Base-by-base conservation (phyloP, 371 early-diverging fungal genomes). In the Mortierella sp. region DNA sequence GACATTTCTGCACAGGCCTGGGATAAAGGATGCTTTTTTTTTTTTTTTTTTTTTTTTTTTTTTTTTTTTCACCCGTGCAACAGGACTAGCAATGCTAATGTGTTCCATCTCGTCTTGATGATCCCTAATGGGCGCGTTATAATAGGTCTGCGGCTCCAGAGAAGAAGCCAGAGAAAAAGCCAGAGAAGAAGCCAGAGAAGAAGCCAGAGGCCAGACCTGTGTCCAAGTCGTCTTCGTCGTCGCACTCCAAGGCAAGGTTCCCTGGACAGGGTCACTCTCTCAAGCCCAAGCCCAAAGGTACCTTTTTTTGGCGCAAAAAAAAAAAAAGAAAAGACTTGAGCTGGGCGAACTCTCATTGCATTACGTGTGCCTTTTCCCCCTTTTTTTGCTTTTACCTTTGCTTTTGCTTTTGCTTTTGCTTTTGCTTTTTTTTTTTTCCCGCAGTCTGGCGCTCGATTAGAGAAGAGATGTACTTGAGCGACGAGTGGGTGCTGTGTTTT, bases 231-330 rank as follows among this genome's bases (percentile, higher is more conserved):
- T 23, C 53, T 2, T 19, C 53, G 3, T 23, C 53, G 23, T 19
- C 53, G 12, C 53, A 19, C 21, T 21, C 53, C 19, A 53, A 53
- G 23, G 53, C 21, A 56, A 76, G 67, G 65, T 77, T 77, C 66
- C 77, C 77, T 47, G 77, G 77, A 48, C 72, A 77, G 53, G 77
- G 77, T 29, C 72, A 53, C 25, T 68, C 77, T 6, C 52, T 77
- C 37, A 67, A 47, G 19, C 19, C n/a, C 25, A 23, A 51, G 19
- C 43, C 60, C 26, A 43, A 37, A 37, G 37, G 37, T 37, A 37
- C 37, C 3, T 9, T 5, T 37, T 37, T 37, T 37, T n/a, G n/a
- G n/a, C n/a, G n/a, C n/a, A 37, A 5, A 5, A 23, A 9, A 23
- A 4, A 9, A 4, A 53, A 23, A 55, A 37, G 45, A 53, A 14